Evolutionary conservation across 2,329 filamentous ascomycete genomes (phyloP).

Genomic region (Phaeomoniella chlamydospora): DNA sequence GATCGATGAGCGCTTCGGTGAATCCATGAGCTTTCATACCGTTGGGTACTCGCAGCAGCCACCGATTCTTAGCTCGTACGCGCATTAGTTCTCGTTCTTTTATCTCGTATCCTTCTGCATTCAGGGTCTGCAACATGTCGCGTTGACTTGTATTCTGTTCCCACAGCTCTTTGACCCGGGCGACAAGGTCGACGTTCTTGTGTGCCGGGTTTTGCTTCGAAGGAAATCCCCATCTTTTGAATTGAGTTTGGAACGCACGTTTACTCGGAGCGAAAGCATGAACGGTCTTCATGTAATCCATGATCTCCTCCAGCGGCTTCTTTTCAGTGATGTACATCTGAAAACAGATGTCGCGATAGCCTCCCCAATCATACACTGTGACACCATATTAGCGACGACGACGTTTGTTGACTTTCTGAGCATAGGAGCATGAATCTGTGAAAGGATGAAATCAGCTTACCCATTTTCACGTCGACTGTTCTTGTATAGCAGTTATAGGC

Average conservation of each 20-base stretch:
- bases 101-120: constrained; percentile 58
- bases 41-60: constrained; percentile 48
- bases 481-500: not conserved
- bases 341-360: constrained; percentile 50
- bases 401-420: not conserved
- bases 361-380: constrained; percentile 49
- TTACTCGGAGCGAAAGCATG: constrained; percentile 62
- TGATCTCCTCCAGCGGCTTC: constrained; percentile 55
- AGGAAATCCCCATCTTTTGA: constrained; percentile 67
- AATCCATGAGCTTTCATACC: constrained; percentile 33
- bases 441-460: not conserved
- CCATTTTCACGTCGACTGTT: not conserved
- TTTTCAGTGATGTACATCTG: constrained; percentile 66
- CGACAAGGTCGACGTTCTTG: constrained; percentile 52
- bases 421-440: not conserved
- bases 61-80: constrained; percentile 53
- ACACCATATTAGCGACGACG: not conserved
- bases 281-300: constrained; percentile 51
- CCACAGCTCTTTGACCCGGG: constrained; percentile 64
- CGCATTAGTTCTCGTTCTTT: constrained; percentile 57
- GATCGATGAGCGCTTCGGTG: constrained; percentile 2
- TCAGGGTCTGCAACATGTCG: constrained; percentile 58
- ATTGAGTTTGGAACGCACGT: constrained; percentile 61
- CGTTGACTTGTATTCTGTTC: constrained; percentile 56
- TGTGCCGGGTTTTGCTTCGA: constrained; percentile 58